Conservation (phyloP, 495 filamentous ascomycete species). For the Tuber melanosporum region DNA sequence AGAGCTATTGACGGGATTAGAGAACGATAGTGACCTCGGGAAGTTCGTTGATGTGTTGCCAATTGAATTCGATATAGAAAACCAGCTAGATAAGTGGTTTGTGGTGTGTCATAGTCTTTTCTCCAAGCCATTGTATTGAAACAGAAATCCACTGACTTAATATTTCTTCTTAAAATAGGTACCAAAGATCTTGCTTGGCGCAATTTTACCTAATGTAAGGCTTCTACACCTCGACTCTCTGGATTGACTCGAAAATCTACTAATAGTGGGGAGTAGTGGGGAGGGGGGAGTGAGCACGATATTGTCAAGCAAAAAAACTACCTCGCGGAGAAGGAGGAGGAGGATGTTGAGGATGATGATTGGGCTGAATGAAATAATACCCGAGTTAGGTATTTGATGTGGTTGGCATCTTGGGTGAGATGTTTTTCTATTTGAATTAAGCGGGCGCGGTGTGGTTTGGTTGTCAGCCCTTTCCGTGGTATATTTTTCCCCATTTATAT, state of each 20-base stretch:
- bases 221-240: not conserved
- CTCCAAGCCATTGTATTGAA: not conserved
- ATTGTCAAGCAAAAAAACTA: too few species aligned
- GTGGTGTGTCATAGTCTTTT: not conserved
- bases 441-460: too few species aligned
- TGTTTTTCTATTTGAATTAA: too few species aligned
- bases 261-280: not conserved
- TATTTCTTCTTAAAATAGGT: not conserved
- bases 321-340: too few species aligned
- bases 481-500: too few species aligned
- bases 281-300: not conserved
- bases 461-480: too few species aligned
- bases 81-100: not conserved
- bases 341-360: too few species aligned
- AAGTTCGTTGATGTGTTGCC: constrained; percentile 49
- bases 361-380: too few species aligned
- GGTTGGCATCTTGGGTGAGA: too few species aligned
- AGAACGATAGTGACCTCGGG: constrained; percentile 56
- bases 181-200: not conserved
- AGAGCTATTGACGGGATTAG: constrained; percentile 55
- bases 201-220: not conserved
- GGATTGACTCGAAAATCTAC: not conserved
- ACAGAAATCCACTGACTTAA: not conserved
- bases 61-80: not conserved
- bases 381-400: too few species aligned